phyloP scores from a whole-genome alignment of 306 rosid genomes.

The Pueraria montana region DNA sequence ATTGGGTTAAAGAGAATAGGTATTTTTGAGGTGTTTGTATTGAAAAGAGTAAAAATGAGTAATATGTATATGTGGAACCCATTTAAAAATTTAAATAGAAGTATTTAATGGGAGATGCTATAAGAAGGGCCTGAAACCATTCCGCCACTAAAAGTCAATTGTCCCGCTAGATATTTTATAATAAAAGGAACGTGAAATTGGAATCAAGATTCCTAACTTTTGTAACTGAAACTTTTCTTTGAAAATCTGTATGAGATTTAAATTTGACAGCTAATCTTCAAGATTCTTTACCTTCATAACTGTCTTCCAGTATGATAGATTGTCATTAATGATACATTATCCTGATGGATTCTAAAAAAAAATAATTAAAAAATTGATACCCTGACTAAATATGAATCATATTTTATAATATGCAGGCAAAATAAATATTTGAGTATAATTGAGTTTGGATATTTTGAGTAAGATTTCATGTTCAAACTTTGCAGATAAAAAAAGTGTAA shows the following conservation, averaged over 20 bases:
- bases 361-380: not conserved
- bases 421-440: too few relatives aligned
- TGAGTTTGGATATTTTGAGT: too few relatives aligned
- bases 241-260: not conserved
- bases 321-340: not conserved
- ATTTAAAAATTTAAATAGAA: too few relatives aligned
- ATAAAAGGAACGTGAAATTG: not conserved
- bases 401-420: not conserved
- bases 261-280: slow-evolving; percentile 13
- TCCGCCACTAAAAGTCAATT: not conserved
- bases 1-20: too few relatives aligned
- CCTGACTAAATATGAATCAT: not conserved
- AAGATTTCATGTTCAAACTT: not conserved
- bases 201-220: slow-evolving; percentile 12
- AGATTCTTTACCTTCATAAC: slow-evolving; percentile 7
- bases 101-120: too few relatives aligned
- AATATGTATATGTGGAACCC: too few relatives aligned
- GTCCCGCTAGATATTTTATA: not conserved
- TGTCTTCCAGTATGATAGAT: slow-evolving; percentile 33
- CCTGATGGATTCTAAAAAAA: not conserved
- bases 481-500: too few relatives aligned
- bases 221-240: not conserved
- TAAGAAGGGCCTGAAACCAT: not conserved
- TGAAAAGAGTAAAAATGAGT: too few relatives aligned
- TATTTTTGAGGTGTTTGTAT: too few relatives aligned